A percentile compares a stretch with the other conserved stretches of the same genome.
Conservation (phyloP, 805 yeast genomes). For the Wickerhamiella hasegawae region DNA sequence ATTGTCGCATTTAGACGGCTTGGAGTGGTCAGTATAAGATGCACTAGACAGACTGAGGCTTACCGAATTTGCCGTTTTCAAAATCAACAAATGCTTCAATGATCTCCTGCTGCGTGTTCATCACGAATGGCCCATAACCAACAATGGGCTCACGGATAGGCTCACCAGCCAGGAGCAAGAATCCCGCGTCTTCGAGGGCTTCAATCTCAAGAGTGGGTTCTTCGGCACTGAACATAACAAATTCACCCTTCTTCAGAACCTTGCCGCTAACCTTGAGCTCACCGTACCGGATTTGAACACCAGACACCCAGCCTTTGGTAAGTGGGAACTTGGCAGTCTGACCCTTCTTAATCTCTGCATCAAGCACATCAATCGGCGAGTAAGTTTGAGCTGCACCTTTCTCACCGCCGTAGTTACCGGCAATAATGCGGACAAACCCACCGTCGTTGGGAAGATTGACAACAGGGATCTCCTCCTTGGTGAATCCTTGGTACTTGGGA, state of each 20-base stretch:
- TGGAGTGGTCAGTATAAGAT: no score
- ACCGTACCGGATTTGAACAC: constrained; percentile 54
- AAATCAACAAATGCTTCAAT: constrained; percentile 57
- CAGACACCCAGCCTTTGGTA: constrained; percentile 46
- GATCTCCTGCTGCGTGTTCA: constrained; percentile 47
- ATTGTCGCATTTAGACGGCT: not conserved
- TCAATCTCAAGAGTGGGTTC: constrained; percentile 15
- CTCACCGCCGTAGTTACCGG: constrained; percentile 65
- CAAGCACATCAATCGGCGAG: constrained; percentile 65
- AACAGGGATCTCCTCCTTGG: constrained; percentile 50
- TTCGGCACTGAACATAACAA: constrained; percentile 33
- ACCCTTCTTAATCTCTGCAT: constrained; percentile 47
- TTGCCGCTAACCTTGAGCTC: constrained; percentile 32
- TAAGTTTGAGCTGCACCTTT: constrained; percentile 59
- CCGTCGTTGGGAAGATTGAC: constrained; percentile 38
- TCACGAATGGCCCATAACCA: constrained; percentile 91
- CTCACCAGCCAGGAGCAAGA: constrained; percentile 61
- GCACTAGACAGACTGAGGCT: no score
- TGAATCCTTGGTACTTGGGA: constrained; percentile 65
- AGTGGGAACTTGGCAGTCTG: constrained; percentile 45
- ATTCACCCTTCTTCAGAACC: constrained; percentile 4
- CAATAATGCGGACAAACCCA: constrained; percentile 51
- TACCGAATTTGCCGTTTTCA: constrained; percentile 26
- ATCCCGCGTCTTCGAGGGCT: constrained; percentile 30
- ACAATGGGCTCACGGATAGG: constrained; percentile 56